phyloP scores from a whole-genome alignment of 306 rosid genomes.

The Arachis hypogaea region DNA sequence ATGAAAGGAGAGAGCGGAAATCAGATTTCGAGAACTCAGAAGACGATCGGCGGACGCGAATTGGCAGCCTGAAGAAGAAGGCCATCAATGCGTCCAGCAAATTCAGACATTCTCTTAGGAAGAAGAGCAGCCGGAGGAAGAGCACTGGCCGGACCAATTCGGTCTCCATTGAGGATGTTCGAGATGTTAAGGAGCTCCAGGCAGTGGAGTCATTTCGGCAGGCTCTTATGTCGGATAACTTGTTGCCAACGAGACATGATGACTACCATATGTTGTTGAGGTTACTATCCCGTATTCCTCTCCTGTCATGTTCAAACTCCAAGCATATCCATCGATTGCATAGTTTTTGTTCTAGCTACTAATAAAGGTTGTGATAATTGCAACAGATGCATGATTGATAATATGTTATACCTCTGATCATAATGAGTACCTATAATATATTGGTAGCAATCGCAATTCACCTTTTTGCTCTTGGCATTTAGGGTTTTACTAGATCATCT shows the following conservation, averaged over 20 bases:
- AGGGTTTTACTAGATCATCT: background rate
- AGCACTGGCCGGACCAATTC: slow-evolving; percentile 42
- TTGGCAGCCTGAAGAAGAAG: slow-evolving; percentile 75
- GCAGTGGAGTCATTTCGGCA: slow-evolving; percentile 79
- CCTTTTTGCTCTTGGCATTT: background rate
- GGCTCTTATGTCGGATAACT: slow-evolving; percentile 63
- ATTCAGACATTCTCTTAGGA: slow-evolving; percentile 81
- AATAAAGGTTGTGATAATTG: slow-evolving; percentile 8
- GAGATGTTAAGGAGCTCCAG: slow-evolving; percentile 77
- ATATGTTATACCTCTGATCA: background rate
- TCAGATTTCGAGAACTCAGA: slow-evolving; percentile 81
- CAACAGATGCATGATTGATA: slow-evolving; percentile 16
- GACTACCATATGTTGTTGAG: slow-evolving; percentile 85
- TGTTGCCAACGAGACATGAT: slow-evolving; percentile 73
- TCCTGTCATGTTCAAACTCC: background rate
- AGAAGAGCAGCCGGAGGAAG: slow-evolving; percentile 60
- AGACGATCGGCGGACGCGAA: slow-evolving; percentile 74
- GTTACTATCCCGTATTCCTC: slow-evolving; percentile 41
- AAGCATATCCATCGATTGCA: background rate
- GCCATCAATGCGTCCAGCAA: slow-evolving; percentile 85
- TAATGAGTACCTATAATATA: slow-evolving; percentile 2
- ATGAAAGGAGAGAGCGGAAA: slow-evolving; percentile 72
- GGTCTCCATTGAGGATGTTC: slow-evolving; percentile 82
- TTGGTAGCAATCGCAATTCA: slow-evolving; percentile 10
- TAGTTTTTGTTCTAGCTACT: background rate